Conservation (phyloP, 176 grass and related monocot genomes). For the Dactylis glomerata region DNA sequence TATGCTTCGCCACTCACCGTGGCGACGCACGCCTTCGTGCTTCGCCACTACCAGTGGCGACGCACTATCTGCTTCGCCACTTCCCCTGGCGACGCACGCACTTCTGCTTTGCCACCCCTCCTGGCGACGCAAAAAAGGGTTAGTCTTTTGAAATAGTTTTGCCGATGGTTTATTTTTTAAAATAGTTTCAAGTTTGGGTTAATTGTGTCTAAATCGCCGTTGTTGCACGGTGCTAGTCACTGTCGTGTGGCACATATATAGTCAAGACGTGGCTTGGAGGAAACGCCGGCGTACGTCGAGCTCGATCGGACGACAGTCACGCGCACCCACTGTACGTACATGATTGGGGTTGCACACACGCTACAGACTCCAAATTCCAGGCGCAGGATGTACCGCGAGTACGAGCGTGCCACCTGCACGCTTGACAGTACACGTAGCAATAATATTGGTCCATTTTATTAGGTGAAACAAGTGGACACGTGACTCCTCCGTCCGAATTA, state of each 20-base stretch:
- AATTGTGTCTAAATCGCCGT: no score
- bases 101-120: no score
- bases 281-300: neutral
- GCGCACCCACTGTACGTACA: neutral
- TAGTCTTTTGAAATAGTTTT: no score
- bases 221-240: neutral
- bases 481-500: neutral
- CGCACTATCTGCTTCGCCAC: no score
- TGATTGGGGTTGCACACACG: neutral
- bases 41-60: no score
- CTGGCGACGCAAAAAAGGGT: no score
- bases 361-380: neutral
- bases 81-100: no score
- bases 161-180: no score
- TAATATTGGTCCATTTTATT: neutral
- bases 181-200: no score
- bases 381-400: no score
- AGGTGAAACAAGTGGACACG: neutral
- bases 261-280: neutral
- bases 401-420: neutral
- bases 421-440: neutral
- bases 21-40: no score
- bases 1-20: no score
- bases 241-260: neutral
- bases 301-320: neutral